phyloP scores from a whole-genome alignment of 2,329 filamentous ascomycete species.

The Lachnellula occidentalis region DNA sequence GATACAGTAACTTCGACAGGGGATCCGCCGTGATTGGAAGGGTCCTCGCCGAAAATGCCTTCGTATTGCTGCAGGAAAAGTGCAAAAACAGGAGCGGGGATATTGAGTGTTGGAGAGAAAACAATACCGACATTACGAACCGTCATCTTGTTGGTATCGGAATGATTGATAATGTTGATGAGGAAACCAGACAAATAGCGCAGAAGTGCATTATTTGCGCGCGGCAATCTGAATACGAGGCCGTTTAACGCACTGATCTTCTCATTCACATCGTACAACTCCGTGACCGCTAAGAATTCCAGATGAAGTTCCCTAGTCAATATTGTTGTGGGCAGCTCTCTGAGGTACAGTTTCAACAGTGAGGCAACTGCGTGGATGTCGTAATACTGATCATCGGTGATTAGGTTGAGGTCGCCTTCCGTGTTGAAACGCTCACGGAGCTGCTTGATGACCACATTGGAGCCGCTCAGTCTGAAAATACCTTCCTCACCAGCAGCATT shows the following conservation, averaged over 20 bases:
- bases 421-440: constrained; percentile 89
- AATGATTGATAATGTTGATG: constrained; percentile 86
- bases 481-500: constrained; percentile 82
- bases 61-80: constrained; percentile 89
- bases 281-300: constrained; percentile 80
- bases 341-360: constrained; percentile 86
- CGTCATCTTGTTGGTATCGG: constrained; percentile 94
- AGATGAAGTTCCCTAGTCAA: constrained; percentile 85
- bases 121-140: constrained; percentile 97
- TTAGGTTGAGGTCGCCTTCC: constrained; percentile 84
- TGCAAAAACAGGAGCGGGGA: constrained; percentile 89
- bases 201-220: constrained; percentile 74
- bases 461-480: constrained; percentile 95
- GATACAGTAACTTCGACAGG: constrained; percentile 41
- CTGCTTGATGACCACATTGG: constrained; percentile 86
- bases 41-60: constrained; percentile 71
- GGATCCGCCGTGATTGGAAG: constrained; percentile 57
- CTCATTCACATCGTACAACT: constrained; percentile 67
- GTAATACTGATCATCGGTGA: constrained; percentile 78
- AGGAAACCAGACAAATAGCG: constrained; percentile 83
- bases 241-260: constrained; percentile 73
- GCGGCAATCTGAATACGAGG: constrained; percentile 74
- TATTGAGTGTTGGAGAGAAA: constrained; percentile 94
- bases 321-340: constrained; percentile 86
- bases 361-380: constrained; percentile 96